These are phyloP conservation scores for Theobroma cacao DNA, from an alignment of 345 rosid species.

Conservation along the genomic window DNA sequence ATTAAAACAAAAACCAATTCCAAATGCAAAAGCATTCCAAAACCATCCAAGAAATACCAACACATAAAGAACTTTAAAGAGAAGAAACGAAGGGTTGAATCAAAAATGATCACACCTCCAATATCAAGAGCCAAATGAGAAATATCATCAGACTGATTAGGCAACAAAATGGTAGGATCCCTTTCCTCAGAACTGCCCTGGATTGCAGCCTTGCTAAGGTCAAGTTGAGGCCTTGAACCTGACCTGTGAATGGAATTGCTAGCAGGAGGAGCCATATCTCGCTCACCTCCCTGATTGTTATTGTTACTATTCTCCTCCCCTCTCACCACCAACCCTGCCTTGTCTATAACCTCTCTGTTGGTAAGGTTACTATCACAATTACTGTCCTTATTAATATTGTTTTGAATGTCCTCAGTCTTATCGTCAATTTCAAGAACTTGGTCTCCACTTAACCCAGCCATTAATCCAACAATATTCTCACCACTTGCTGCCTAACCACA, in stretches of 20 bases:
- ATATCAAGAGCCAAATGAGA: conserved; percentile 95
- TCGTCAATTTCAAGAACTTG: conserved; percentile 46
- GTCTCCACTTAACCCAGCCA: conserved; percentile 42
- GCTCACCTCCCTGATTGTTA: conserved; percentile 36
- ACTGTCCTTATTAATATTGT: background rate
- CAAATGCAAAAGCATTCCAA: background rate
- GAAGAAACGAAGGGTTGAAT: background rate
- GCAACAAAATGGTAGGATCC: conserved; percentile 91
- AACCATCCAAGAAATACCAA: background rate
- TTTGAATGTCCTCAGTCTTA: conserved; percentile 21
- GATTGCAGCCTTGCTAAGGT: conserved; percentile 96
- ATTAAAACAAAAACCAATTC: background rate
- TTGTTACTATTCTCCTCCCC: conserved; percentile 23
- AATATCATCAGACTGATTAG: conserved; percentile 97
- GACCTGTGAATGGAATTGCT: conserved; percentile 81
- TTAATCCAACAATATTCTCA: conserved; percentile 21
- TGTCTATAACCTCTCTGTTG: conserved; percentile 17
- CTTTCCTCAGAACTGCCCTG: conserved; percentile 89
- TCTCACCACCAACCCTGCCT: conserved; percentile 28
- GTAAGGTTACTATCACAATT: conserved; percentile 5
- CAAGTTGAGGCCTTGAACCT: conserved; percentile 91
- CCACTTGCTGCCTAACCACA: conserved; percentile 26
- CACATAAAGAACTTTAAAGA: background rate
- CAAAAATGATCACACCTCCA: conserved; percentile 55
- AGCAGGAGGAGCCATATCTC: conserved; percentile 59